These are phyloP conservation scores for Galeopsis tetrahit DNA, from an alignment of 257 asterid species.

Conservation along the genomic window DNA sequence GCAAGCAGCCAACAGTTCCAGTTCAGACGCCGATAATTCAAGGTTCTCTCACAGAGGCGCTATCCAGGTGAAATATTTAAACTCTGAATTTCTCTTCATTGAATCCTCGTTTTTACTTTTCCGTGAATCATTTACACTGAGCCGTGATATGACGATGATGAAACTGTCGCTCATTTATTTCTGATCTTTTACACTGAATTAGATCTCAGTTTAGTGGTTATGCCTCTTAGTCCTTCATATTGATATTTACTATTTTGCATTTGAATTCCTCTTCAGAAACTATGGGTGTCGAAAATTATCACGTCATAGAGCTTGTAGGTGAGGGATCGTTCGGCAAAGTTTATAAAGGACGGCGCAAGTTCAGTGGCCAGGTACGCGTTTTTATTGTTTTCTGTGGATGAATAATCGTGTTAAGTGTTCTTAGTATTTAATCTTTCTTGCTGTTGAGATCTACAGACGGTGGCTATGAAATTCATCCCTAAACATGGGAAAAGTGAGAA, in stretches of 20 bases:
- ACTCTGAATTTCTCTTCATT: neutral
- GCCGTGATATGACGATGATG: conserved; percentile 15
- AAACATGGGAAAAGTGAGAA: conserved; percentile 94
- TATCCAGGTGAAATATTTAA: conserved; percentile 7
- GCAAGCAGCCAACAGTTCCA: neutral
- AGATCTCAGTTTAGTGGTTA: neutral
- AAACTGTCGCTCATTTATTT: conserved; percentile 11
- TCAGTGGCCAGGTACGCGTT: conserved; percentile 76
- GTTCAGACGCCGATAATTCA: conserved; percentile 8
- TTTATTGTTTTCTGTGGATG: conserved; percentile 10
- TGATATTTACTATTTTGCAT: neutral
- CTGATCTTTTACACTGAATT: conserved; percentile 23
- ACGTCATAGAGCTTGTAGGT: conserved; percentile 93
- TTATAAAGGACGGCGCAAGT: conserved; percentile 95
- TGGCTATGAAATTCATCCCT: conserved; percentile 93
- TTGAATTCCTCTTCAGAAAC: conserved; percentile 30
- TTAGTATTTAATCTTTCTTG: neutral
- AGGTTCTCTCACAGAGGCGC: neutral
- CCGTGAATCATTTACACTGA: conserved; percentile 6
- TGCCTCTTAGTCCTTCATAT: neutral
- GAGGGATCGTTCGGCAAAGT: conserved; percentile 99
- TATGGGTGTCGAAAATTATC: conserved; percentile 89
- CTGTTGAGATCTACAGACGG: conserved; percentile 61
- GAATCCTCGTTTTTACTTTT: neutral
- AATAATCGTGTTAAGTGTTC: conserved; percentile 1